These are phyloP conservation scores for Raffaelea ambrosiae DNA, from an alignment of 2,329 filamentous ascomycete genomes.

Conservation along the genomic window DNA sequence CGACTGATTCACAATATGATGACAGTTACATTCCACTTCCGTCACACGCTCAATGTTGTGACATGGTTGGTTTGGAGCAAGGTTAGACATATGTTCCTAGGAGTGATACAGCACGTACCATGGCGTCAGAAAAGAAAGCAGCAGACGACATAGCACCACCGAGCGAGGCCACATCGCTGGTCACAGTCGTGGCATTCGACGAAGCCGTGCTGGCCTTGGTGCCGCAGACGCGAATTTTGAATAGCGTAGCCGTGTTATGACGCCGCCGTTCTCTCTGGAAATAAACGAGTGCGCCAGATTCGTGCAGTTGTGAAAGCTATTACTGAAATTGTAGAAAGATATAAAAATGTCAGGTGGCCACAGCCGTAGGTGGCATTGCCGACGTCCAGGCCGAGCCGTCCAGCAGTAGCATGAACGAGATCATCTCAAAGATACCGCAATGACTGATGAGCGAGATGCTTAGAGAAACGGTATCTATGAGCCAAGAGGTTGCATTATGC, in stretches of 20 bases:
- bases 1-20: no score
- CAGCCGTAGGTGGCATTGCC: slow-evolving; percentile 26
- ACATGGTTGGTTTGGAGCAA: no score
- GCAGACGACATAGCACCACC: neutral
- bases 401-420: no score
- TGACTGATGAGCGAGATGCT: no score
- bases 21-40: no score
- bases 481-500: no score
- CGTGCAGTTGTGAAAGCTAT: slow-evolving; percentile 30
- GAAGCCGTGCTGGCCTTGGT: neutral
- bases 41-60: no score
- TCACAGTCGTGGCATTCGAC: neutral
- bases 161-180: neutral
- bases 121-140: neutral
- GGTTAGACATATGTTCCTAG: no score
- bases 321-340: no score
- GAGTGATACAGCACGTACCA: no score
- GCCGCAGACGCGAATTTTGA: slow-evolving; percentile 9
- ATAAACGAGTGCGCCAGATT: slow-evolving; percentile 29
- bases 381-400: slow-evolving; percentile 29
- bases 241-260: slow-evolving; percentile 23
- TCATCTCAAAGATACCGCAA: no score
- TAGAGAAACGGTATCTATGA: no score
- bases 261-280: slow-evolving; percentile 19
- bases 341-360: slow-evolving; percentile 25